These are phyloP conservation scores for Cytidiella melzeri DNA, from an alignment of 768 basidiomycete species.

Conservation along the genomic window DNA sequence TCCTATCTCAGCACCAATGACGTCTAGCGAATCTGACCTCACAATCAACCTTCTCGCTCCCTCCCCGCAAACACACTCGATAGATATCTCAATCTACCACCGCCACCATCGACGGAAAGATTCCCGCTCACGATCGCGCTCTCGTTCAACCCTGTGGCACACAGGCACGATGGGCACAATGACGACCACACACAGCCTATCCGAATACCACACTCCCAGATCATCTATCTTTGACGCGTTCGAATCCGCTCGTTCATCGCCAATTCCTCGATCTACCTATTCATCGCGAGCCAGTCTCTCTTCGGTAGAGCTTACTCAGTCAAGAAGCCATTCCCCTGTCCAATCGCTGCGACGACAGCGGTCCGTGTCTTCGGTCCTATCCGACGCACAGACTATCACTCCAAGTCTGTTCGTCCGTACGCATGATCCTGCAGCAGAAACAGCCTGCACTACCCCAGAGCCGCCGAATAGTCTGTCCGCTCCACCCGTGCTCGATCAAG, in stretches of 20 bases:
- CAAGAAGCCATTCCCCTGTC: slow-evolving; percentile 19
- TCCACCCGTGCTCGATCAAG: slow-evolving; percentile 33
- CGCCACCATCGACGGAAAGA: slow-evolving; percentile 31
- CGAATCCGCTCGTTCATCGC: slow-evolving; percentile 57
- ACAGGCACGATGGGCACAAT: slow-evolving; percentile 52
- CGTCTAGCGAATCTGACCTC: slow-evolving; percentile 4
- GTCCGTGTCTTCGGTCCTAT: slow-evolving; percentile 34
- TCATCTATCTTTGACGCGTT: slow-evolving; percentile 67
- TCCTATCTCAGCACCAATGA: not conserved
- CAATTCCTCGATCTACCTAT: slow-evolving; percentile 32
- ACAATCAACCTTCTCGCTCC: slow-evolving; percentile 2
- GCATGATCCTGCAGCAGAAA: slow-evolving; percentile 16
- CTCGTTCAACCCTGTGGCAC: slow-evolving; percentile 32
- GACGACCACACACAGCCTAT: slow-evolving; percentile 43
- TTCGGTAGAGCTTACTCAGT: not conserved
- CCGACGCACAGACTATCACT: slow-evolving; percentile 52
- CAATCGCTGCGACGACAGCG: slow-evolving; percentile 25
- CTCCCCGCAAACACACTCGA: slow-evolving; percentile 19
- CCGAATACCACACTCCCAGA: slow-evolving; percentile 69
- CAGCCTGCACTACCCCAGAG: slow-evolving; percentile 21
- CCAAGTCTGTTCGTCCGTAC: slow-evolving; percentile 44
- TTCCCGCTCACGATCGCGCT: slow-evolving; percentile 36
- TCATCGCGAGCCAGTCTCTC: slow-evolving; percentile 1
- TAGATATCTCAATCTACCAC: slow-evolving; percentile 26
- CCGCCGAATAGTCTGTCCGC: slow-evolving; percentile 10